Percentiles rank a stretch among this genome's conserved stretches.
phyloP scores from a whole-genome alignment of 768 basidiomycete species.

The Hysterangium stoloniferum region DNA sequence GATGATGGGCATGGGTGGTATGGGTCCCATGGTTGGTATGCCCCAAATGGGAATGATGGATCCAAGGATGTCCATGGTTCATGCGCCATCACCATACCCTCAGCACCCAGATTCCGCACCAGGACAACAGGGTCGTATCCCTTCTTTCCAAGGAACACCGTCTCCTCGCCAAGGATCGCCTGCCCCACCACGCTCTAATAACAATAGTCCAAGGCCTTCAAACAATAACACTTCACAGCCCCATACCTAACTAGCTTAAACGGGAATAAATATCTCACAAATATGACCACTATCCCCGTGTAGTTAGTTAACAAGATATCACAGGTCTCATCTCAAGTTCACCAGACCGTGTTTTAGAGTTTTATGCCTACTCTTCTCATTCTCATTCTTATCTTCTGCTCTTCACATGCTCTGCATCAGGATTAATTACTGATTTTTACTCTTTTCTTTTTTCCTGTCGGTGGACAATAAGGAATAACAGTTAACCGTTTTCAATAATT shows the following conservation, averaged over 20 bases:
- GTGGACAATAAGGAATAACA: slow-evolving; percentile 7
- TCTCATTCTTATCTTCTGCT: too few relatives aligned
- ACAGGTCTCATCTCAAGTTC: too few relatives aligned
- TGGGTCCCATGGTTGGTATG: slow-evolving; percentile 59
- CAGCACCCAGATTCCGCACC: slow-evolving; percentile 1
- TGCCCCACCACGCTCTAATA: not conserved
- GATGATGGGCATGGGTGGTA: slow-evolving; percentile 51
- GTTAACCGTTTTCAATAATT: slow-evolving; percentile 1
- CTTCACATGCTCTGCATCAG: too few relatives aligned
- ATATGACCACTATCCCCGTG: too few relatives aligned
- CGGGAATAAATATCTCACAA: too few relatives aligned
- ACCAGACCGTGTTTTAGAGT: too few relatives aligned
- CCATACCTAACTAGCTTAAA: too few relatives aligned
- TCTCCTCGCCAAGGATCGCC: slow-evolving; percentile 4
- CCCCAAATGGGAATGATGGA: slow-evolving; percentile 64
- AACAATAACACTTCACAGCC: not conserved
- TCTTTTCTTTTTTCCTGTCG: not conserved
- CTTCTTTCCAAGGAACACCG: not conserved
- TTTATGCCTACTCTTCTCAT: too few relatives aligned
- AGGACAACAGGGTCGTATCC: not conserved
- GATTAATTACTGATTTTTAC: not conserved
- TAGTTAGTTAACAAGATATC: too few relatives aligned
- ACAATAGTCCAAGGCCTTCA: slow-evolving; percentile 5
- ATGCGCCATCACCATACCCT: not conserved
- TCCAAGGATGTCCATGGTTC: slow-evolving; percentile 19